Percentiles rank a stretch among this genome's conserved stretches.
Evolutionary conservation across 148 eudicot genomes (phyloP).

Genomic region (Linanthus parryae): DNA sequence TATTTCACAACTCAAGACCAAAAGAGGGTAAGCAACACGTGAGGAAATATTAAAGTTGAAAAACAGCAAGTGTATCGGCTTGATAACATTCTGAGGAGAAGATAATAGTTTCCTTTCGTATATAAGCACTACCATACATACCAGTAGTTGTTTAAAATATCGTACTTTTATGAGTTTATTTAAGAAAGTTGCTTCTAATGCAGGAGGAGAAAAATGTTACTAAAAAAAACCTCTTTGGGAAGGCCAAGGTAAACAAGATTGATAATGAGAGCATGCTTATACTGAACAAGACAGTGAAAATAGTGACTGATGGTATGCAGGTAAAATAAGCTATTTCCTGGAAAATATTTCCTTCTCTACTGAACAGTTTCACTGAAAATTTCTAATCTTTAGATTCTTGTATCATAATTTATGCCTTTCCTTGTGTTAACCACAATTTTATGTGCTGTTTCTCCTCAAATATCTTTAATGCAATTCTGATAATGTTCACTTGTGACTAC

Average conservation of each 20-base stretch:
- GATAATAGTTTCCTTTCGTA: too few relatives aligned
- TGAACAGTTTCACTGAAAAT: slow-evolving; percentile 6
- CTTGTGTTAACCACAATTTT: too few relatives aligned
- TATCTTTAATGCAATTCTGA: not conserved
- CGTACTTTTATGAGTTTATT: too few relatives aligned
- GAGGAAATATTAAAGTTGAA: too few relatives aligned
- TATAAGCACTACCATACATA: too few relatives aligned
- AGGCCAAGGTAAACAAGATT: slow-evolving; percentile 49
- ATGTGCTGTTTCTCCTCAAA: too few relatives aligned
- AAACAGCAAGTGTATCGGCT: too few relatives aligned
- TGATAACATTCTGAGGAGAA: too few relatives aligned
- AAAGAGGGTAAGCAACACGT: slow-evolving; percentile 36
- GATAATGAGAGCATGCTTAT: slow-evolving; percentile 44
- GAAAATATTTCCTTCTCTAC: not conserved
- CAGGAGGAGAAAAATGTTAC: slow-evolving; percentile 50
- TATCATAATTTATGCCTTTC: too few relatives aligned
- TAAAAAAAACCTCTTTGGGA: slow-evolving; percentile 36
- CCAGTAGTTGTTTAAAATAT: too few relatives aligned
- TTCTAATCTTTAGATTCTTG: not conserved
- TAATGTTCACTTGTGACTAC: slow-evolving; percentile 19
- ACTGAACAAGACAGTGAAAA: slow-evolving; percentile 66
- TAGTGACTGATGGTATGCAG: slow-evolving; percentile 64
- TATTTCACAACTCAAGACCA: slow-evolving; percentile 26
- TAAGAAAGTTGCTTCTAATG: slow-evolving; percentile 21
- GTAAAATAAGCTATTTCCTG: slow-evolving; percentile 27